A percentile compares a stretch with the other conserved stretches of the same genome.
Conservation (phyloP, 306 rosid species). For the Rosa multiflora region DNA sequence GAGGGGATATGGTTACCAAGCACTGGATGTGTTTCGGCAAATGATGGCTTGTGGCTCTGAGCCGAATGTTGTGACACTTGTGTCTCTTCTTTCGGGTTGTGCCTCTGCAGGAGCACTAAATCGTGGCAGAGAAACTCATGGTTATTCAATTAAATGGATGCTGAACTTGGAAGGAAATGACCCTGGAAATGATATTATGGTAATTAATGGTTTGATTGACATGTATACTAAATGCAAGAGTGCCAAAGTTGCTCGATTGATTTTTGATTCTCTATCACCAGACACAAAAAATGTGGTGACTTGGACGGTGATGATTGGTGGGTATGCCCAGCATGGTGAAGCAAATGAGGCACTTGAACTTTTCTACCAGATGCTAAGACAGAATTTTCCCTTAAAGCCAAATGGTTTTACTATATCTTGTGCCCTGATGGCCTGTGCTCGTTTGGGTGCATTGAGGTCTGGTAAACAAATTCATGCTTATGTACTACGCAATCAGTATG, state of each 20-base stretch:
- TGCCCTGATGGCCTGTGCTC: constrained; percentile 87
- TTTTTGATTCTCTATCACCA: constrained; percentile 57
- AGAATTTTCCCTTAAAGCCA: constrained; percentile 45
- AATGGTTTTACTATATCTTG: constrained; percentile 84
- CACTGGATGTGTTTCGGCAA: constrained; percentile 66
- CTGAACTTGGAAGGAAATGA: constrained; percentile 42
- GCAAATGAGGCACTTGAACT: constrained; percentile 71
- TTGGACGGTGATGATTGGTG: constrained; percentile 91
- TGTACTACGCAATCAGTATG: constrained; percentile 50
- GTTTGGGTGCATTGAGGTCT: constrained; percentile 59
- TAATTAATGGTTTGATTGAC: constrained; percentile 78
- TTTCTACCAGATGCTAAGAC: constrained; percentile 63
- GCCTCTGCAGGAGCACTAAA: constrained; percentile 68
- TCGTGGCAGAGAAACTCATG: constrained; percentile 72
- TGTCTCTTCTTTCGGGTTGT: constrained; percentile 82
- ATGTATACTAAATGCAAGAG: constrained; percentile 82
- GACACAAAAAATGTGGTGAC: constrained; percentile 68
- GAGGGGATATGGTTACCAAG: constrained; percentile 64
- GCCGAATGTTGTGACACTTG: constrained; percentile 71
- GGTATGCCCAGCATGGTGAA: constrained; percentile 88
- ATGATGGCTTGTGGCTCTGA: constrained; percentile 53
- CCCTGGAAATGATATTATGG: constrained; percentile 53
- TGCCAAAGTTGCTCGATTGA: constrained; percentile 38
- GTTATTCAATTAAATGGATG: constrained; percentile 60
- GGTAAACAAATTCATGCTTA: constrained; percentile 72